Evolutionary conservation across 2,329 filamentous ascomycete species (phyloP), one percentile per base, ranked within the genome.

Genomic region (Cercospora nicotianae): DNA sequence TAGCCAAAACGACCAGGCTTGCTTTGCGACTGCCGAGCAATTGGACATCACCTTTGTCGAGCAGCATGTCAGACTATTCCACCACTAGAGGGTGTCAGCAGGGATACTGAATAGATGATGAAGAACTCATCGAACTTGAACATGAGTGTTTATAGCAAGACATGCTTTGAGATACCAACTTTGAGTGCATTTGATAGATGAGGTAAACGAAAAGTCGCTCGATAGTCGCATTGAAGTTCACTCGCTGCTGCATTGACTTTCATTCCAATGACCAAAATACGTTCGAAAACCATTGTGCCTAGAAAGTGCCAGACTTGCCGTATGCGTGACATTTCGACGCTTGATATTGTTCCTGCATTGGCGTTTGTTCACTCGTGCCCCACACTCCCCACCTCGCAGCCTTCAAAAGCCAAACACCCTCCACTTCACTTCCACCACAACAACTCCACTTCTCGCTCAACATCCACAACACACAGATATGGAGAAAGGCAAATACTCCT

Each of bases 41-140:
- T 85, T 96, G 72, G 91, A 90, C 65, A 96, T 98, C 76, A 93
- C 91, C 55, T 97, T 98, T 81, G 91, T 98, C 42, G 93, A 99
- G 86, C 95, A 99, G 86, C 93, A 91, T 79, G 90, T 91, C 68
- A 89, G 95, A 75, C 86, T 98, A 72, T 98, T 98, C 89, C 94
- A 97, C 82, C 94, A 98, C 83, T 98, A 90, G 64, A 28, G 8
- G 18, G 10, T 13, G 10, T 51, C 18, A 12, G 18, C 18, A 12
- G 18, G 9, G 33, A 16, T 59, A 23, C 45, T 58, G 53, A 59
- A 45, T 42, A 42, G 36, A 31, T 33, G 18, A 45, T 9, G 51
- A 42, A 20, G 23, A 6, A 33, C 18, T 2, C 10, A n/a, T 3
- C 53, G 36, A 67, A 30, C 30, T 42, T 60, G 18, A 45, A 20